phyloP scores from a whole-genome alignment of 805 yeast species.

The Lipomyces yamadae region DNA sequence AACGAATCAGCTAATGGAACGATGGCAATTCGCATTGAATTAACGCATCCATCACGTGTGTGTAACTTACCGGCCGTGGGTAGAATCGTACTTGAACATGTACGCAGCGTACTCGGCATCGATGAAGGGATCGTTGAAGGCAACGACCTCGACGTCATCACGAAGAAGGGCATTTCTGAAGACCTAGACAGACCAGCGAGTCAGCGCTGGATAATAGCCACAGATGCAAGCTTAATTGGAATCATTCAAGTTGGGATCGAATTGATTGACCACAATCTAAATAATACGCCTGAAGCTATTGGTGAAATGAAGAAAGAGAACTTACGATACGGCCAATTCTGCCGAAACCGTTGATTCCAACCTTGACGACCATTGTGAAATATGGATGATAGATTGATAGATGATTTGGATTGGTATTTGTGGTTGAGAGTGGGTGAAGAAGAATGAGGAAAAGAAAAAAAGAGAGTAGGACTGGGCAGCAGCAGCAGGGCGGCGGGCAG shows the following conservation, averaged over 20 bases:
- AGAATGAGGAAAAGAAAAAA: conserved; percentile 6
- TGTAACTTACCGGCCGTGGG: conserved; percentile 66
- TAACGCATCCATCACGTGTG: conserved; percentile 4
- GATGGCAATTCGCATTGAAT: conserved; percentile 40
- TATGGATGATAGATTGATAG: neutral
- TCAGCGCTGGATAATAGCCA: neutral
- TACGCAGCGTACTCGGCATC: conserved; percentile 89
- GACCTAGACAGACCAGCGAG: conserved; percentile 35
- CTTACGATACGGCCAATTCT: conserved; percentile 86
- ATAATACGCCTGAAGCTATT: too few species aligned
- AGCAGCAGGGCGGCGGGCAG: too few species aligned
- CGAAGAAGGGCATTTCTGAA: conserved; percentile 78
- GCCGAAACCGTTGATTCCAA: conserved; percentile 95
- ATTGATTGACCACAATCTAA: neutral
- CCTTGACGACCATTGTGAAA: conserved; percentile 51
- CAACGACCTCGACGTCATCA: conserved; percentile 79
- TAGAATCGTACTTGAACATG: conserved; percentile 94
- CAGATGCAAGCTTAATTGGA: neutral
- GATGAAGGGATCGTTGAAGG: conserved; percentile 91
- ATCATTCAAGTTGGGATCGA: neutral
- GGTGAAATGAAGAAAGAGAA: neutral
- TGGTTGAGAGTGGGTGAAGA: neutral
- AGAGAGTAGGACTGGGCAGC: conserved; percentile 7
- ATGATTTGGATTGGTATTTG: neutral
- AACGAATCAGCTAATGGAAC: too few species aligned